phyloP scores from a whole-genome alignment of 1,284 basidiomycete species.

The Pholiota adiposa region DNA sequence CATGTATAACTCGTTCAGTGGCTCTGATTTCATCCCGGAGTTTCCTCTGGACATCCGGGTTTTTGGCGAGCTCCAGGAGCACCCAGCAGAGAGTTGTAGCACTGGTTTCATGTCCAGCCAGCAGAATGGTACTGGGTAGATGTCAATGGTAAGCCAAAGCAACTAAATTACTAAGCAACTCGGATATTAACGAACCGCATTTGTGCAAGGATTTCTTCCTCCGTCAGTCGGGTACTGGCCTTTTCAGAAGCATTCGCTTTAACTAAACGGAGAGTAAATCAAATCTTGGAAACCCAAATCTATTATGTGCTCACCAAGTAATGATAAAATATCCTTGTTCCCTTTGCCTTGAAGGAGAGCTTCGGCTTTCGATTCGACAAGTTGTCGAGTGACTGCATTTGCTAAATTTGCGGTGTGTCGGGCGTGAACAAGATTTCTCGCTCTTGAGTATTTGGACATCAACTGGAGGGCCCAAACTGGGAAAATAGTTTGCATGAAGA shows the following conservation, averaged over 20 bases:
- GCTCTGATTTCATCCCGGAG: slow-evolving; percentile 44
- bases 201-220: slow-evolving; percentile 46
- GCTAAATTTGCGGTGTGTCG: slow-evolving; percentile 45
- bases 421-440: slow-evolving; percentile 43
- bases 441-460: slow-evolving; percentile 44
- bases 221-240: slow-evolving; percentile 38
- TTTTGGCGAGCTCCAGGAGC: slow-evolving; percentile 42
- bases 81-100: slow-evolving; percentile 47
- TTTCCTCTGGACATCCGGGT: slow-evolving; percentile 41
- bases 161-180: neutral
- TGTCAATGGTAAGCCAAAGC: neutral
- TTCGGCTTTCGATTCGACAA: slow-evolving; percentile 45
- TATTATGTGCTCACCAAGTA: slow-evolving; percentile 36
- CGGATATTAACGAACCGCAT: slow-evolving; percentile 38
- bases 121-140: slow-evolving; percentile 40
- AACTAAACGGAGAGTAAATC: slow-evolving; percentile 28
- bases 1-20: slow-evolving; percentile 37
- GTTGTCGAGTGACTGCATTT: slow-evolving; percentile 40
- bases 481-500: slow-evolving; percentile 46
- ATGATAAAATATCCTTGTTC: slow-evolving; percentile 44
- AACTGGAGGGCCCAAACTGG: slow-evolving; percentile 43
- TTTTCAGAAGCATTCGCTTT: slow-evolving; percentile 49
- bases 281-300: neutral
- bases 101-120: slow-evolving; percentile 50
- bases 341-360: slow-evolving; percentile 45